Evolutionary conservation across 371 early-diverging fungal genomes (phyloP), one percentile per base, ranked within the genome.

Genomic region (Funneliformis caledonium): DNA sequence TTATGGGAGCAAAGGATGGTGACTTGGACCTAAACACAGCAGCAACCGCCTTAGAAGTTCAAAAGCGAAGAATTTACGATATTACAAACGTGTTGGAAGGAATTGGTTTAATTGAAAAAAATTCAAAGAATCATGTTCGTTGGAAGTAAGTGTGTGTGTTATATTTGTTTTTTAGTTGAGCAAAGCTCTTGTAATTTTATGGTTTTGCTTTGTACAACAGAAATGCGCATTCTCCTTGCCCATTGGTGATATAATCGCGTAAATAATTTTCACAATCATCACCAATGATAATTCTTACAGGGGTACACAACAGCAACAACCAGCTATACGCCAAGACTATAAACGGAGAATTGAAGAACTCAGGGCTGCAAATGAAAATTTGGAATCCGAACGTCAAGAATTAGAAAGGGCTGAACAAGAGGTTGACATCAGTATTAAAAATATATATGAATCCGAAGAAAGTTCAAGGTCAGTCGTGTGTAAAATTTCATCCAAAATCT

Each of bases 31-130:
- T 94, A 67, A 94, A 93, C 78, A 83, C 86, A 60, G 95, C 95
- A 9, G 94, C 95, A 0, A 83, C 83, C 26, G 87, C 89, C 60
- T 89, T 96, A 37, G 87, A 89, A 10, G 95, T 95, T 26, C 92
- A 92, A 82, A 96, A 96, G 83, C 88, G 96, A 82, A 88, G 96
- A 59, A 93, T 96, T 59, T 96, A 96, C 82, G 96, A 96, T 81
- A 95, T 96, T 72, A 95, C 95, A 72, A 95, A 95, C 82, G 94
- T 95, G 14, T 85, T 96, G 60, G 95, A 96, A 85, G 95, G 95
- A 19, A 89, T 96, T 72, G 89, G 89, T 8, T 85, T 93, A 59
- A 89, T 95, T 80, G 92, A 93, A 76, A 96, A 95, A 82, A 91
- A 91, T 83, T 88, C 92, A 50, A 92, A 92, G 82, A 96, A 95